Percentiles rank a stretch among this genome's conserved stretches.
phyloP scores from a whole-genome alignment of 352 stramenopile genomes.

The Phytophthora crassamura region DNA sequence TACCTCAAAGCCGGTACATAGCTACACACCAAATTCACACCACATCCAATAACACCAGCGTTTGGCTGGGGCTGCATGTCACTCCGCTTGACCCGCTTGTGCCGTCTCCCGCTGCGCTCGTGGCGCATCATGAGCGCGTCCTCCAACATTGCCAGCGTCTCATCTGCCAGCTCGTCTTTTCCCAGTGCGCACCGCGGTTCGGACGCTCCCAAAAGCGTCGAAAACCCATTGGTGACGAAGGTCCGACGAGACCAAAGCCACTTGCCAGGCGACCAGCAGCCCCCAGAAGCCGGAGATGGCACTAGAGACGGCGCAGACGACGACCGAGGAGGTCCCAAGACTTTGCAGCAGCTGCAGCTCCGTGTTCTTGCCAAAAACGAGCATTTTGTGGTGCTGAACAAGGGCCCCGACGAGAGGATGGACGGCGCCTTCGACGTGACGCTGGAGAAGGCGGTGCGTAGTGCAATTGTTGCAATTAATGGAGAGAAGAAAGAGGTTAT shows the following conservation, averaged over 20 bases:
- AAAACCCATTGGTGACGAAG: slow-evolving; percentile 19
- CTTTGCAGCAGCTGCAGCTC: slow-evolving; percentile 61
- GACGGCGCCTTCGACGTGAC: slow-evolving; percentile 90
- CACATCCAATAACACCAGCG: slow-evolving; percentile 12
- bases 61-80: slow-evolving; percentile 27
- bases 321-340: slow-evolving; percentile 60
- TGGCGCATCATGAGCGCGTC: slow-evolving; percentile 19
- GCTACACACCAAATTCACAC: slow-evolving; percentile 13
- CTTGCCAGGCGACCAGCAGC: slow-evolving; percentile 36
- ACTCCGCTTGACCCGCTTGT: slow-evolving; percentile 22
- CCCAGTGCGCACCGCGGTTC: not conserved
- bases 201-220: slow-evolving; percentile 1
- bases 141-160: slow-evolving; percentile 9
- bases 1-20: slow-evolving; percentile 3
- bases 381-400: slow-evolving; percentile 83
- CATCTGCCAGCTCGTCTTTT: slow-evolving; percentile 4
- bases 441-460: slow-evolving; percentile 85
- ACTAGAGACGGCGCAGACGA: slow-evolving; percentile 9
- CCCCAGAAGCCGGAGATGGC: not conserved
- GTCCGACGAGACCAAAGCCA: slow-evolving; percentile 62
- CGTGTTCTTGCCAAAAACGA: slow-evolving; percentile 52
- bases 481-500: not conserved
- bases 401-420: slow-evolving; percentile 83
- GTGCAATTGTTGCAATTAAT: not conserved
- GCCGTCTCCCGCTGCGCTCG: slow-evolving; percentile 9